These are phyloP conservation scores for Xylariaceae sp. DNA, from an alignment of 2,329 filamentous ascomycete genomes.

Conservation along the genomic window DNA sequence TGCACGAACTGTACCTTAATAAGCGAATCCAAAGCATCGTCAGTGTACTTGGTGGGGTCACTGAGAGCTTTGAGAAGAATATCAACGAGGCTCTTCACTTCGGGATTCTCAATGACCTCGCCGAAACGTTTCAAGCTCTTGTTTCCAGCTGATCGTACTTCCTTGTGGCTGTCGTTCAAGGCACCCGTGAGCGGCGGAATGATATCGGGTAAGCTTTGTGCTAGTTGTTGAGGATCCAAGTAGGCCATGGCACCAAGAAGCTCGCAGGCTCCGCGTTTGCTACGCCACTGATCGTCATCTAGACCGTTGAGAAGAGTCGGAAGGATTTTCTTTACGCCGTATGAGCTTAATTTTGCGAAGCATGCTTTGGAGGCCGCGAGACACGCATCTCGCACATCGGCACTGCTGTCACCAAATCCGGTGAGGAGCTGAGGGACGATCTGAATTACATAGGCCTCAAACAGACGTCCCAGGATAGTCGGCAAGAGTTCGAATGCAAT, in stretches of 20 bases:
- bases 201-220: constrained; percentile 88
- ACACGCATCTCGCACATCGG: constrained; percentile 89
- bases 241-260: constrained; percentile 98
- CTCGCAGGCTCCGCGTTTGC: constrained; percentile 96
- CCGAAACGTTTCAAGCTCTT: constrained; percentile 96
- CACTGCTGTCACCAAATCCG: constrained; percentile 83
- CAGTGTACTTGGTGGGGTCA: constrained; percentile 94
- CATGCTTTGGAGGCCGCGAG: constrained; percentile 90
- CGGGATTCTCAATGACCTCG: constrained; percentile 96
- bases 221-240: constrained; percentile 90
- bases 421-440: constrained; percentile 86
- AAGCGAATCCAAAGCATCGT: constrained; percentile 85
- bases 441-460: constrained; percentile 95
- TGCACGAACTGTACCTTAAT: constrained; percentile 99
- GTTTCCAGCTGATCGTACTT: constrained; percentile 88
- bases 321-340: constrained; percentile 90
- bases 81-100: constrained; percentile 88
- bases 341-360: constrained; percentile 90
- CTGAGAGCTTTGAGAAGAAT: constrained; percentile 94
- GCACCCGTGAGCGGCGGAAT: constrained; percentile 93
- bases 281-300: constrained; percentile 95
- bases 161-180: constrained; percentile 96
- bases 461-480: constrained; percentile 77
- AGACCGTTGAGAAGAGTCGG: constrained; percentile 88
- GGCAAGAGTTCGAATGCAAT: constrained; percentile 89